These are phyloP conservation scores for Xerophyta viscosa DNA, from an alignment of 106 monocot genomes.

Conservation along the genomic window DNA sequence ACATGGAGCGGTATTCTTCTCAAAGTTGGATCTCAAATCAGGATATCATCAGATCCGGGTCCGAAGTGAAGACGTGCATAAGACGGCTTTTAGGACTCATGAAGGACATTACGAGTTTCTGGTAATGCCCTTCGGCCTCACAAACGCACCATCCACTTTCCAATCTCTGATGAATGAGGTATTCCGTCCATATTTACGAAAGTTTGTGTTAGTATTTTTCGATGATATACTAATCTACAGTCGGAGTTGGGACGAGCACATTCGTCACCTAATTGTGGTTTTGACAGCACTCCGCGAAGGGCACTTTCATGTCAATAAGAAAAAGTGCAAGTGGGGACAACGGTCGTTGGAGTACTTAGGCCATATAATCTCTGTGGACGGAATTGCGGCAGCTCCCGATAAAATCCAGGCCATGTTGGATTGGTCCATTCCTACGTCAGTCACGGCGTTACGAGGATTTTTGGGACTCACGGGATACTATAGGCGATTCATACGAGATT, in stretches of 20 bases:
- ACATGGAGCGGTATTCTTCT: background rate
- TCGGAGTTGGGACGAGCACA: background rate
- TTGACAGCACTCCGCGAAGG: background rate
- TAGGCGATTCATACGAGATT: background rate
- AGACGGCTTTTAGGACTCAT: constrained; percentile 9
- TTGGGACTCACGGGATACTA: constrained; percentile 3
- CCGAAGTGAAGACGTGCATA: background rate
- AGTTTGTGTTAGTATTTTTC: constrained; percentile 2
- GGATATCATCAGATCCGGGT: constrained; percentile 9
- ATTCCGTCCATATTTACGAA: background rate
- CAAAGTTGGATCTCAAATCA: constrained; percentile 1
- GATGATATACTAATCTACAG: constrained; percentile 3
- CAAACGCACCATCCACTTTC: constrained; percentile 8
- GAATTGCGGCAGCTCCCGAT: too few relatives aligned
- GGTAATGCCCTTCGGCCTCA: constrained; percentile 2
- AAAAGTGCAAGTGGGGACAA: background rate
- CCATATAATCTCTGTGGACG: background rate
- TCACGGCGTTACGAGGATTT: background rate
- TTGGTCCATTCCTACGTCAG: background rate
- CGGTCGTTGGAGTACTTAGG: constrained; percentile 1
- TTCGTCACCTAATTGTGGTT: background rate
- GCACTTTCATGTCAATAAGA: background rate
- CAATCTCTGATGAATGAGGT: constrained; percentile 5
- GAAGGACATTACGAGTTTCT: background rate
- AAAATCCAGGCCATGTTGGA: background rate